Evolutionary conservation across 495 filamentous ascomycete genomes (phyloP), one percentile per base, ranked within the genome.

Genomic region (Penicillium macrosclerotiorum): DNA sequence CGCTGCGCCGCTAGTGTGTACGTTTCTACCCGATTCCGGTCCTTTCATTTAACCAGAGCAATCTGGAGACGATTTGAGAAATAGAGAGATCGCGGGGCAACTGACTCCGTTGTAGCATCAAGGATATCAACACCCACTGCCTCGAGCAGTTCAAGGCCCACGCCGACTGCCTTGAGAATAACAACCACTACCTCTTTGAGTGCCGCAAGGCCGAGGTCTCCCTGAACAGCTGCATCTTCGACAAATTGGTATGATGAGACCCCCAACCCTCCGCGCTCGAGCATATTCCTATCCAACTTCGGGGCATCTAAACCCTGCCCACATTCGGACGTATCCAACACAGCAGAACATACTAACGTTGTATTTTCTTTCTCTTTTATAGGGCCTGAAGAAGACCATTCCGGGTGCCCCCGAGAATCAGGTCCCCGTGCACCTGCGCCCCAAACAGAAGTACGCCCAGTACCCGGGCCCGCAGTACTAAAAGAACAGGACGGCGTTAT

Each of bases 1-100:
- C 76, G 94, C 65, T 99, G 93, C 76, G 93, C 93, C 45, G 84
- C 85, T 56, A 94, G 88, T 67, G 93, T 99, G 89, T 95, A 85
- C 55, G 90, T 88, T 58, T 27, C 13, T 1, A n/a, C n/a, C n/a
- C n/a, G n/a, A n/a, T n/a, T 12, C 11, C 18, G 4, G 17, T 8
- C 6, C 30, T 13, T 25, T 37, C 11, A 33, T 9, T 11, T 1
- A 12, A 43, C 27, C n/a, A 0, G 38, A 29, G 31, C 29, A 42
- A 33, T 41, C 27, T 24, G 19, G 4, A 43, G 26, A 22, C 14
- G 6, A 9, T n/a, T 17, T 0, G 8, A 4, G 5, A 6, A 2
- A 11, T 12, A 3, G 37, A 17, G 25, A 9, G 9, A 27, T 38
- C 4, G 12, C 26, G 23, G 17, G 1, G 13, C 22, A 24, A 31